Conservation (phyloP, 2,329 filamentous ascomycete genomes). For the Teratosphaeria epicoccoides region DNA sequence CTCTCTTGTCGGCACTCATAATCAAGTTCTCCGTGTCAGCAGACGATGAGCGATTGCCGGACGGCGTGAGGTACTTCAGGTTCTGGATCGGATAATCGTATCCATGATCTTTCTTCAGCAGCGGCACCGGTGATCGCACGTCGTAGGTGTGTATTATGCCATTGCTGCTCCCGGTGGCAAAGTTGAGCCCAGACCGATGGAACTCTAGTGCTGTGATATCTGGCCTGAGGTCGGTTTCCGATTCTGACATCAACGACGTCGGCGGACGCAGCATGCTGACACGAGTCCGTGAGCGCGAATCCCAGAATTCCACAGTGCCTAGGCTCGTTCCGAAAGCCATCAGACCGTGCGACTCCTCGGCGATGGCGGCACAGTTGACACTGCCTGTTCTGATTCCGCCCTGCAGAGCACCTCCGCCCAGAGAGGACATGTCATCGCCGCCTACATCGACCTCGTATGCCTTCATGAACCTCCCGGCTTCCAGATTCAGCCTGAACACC, state of each 20-base stretch:
- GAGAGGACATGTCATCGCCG: constrained; percentile 58
- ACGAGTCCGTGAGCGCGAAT: constrained; percentile 70
- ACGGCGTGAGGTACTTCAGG: constrained; percentile 54
- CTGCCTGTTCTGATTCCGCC: constrained; percentile 76
- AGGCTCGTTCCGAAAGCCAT: constrained; percentile 87
- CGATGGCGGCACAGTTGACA: constrained; percentile 78
- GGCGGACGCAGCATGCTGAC: constrained; percentile 63
- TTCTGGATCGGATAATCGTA: constrained; percentile 90
- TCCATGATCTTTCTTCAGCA: constrained; percentile 89
- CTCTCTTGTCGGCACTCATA: constrained; percentile 82
- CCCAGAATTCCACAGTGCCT: constrained; percentile 97
- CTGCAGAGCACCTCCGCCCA: constrained; percentile 65
- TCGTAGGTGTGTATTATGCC: constrained; percentile 89
- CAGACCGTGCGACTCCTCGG: constrained; percentile 80
- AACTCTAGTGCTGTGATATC: constrained; percentile 85
- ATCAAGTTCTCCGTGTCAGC: constrained; percentile 66
- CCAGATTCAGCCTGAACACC: constrained; percentile 84
- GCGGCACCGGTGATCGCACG: constrained; percentile 71
- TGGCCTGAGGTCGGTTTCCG: constrained; percentile 29
- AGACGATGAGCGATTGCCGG: constrained; percentile 51
- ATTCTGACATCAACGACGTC: constrained; percentile 18
- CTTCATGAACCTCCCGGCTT: constrained; percentile 86
- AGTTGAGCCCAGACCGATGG: constrained; percentile 67
- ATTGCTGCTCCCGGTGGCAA: constrained; percentile 78
- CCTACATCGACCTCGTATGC: constrained; percentile 87